These are phyloP conservation scores for Iberis amara DNA, from an alignment of 441 rosid genomes.

Conservation along the genomic window DNA sequence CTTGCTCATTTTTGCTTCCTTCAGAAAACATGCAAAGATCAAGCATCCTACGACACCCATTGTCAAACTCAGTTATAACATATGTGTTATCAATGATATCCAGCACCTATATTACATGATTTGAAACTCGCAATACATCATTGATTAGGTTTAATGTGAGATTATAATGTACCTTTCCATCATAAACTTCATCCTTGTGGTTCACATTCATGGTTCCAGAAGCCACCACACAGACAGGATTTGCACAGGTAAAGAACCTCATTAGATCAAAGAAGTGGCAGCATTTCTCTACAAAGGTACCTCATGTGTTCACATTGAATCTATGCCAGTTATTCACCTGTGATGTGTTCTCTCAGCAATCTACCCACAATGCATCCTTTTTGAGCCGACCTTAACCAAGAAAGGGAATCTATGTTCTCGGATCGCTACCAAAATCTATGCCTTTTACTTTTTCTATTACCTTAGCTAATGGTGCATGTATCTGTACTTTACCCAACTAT, in stretches of 20 bases:
- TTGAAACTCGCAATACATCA: neutral
- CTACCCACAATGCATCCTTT: slow-evolving; percentile 1
- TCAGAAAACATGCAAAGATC: slow-evolving; percentile 98
- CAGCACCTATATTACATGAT: slow-evolving; percentile 50
- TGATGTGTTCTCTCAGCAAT: slow-evolving; percentile 20
- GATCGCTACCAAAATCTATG: slow-evolving; percentile 80
- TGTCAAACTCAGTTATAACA: slow-evolving; percentile 77
- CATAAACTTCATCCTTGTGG: slow-evolving; percentile 83
- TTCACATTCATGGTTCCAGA: slow-evolving; percentile 92
- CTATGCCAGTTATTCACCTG: slow-evolving; percentile 93
- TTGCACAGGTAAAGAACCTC: slow-evolving; percentile 77
- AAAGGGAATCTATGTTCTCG: slow-evolving; percentile 90
- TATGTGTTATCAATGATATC: slow-evolving; percentile 91
- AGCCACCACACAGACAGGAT: slow-evolving; percentile 87
- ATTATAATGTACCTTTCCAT: slow-evolving; percentile 56
- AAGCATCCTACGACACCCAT: slow-evolving; percentile 87
- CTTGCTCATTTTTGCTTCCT: slow-evolving; percentile 95
- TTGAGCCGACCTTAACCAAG: slow-evolving; percentile 63
- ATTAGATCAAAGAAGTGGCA: slow-evolving; percentile 96
- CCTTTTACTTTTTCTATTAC: slow-evolving; percentile 65
- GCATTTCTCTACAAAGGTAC: slow-evolving; percentile 93
- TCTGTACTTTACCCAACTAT: slow-evolving; percentile 80
- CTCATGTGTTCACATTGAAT: slow-evolving; percentile 83
- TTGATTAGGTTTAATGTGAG: neutral
- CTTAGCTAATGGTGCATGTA: slow-evolving; percentile 93